These are phyloP conservation scores for Vigna nakashimae DNA, from an alignment of 306 rosid species.

Conservation along the genomic window DNA sequence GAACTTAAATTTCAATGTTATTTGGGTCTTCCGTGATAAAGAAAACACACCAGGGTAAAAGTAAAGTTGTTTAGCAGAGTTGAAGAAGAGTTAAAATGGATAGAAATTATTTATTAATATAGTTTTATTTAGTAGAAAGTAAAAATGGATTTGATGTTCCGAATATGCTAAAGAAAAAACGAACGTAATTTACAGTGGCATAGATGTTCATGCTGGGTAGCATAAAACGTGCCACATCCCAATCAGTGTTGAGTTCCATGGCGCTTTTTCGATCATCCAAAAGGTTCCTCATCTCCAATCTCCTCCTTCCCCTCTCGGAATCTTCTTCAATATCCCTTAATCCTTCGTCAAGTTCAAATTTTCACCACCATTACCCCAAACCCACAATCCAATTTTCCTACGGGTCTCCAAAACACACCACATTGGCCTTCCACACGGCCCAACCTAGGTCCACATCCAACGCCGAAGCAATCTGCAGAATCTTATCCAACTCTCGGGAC, in stretches of 20 bases:
- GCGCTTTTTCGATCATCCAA: constrained; percentile 42
- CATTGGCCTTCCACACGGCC: constrained; percentile 35
- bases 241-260: constrained; percentile 42
- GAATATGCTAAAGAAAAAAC: no score
- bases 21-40: no score
- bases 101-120: no score
- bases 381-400: constrained; percentile 22
- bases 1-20: no score
- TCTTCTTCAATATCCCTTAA: constrained; percentile 25
- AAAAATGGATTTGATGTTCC: no score
- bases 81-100: no score
- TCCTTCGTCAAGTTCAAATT: constrained; percentile 29
- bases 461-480: constrained; percentile 58
- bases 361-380: constrained; percentile 1
- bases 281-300: constrained; percentile 27
- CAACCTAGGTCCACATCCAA: constrained; percentile 38
- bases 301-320: constrained; percentile 36
- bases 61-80: no score
- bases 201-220: no score
- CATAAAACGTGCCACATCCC: not conserved
- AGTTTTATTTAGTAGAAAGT: no score
- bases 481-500: constrained; percentile 47
- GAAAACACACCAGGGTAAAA: no score
- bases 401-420: constrained; percentile 16
- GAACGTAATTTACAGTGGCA: no score